Conservation (phyloP, 257 asterid species). For the Ocimum tenuiflorum region DNA sequence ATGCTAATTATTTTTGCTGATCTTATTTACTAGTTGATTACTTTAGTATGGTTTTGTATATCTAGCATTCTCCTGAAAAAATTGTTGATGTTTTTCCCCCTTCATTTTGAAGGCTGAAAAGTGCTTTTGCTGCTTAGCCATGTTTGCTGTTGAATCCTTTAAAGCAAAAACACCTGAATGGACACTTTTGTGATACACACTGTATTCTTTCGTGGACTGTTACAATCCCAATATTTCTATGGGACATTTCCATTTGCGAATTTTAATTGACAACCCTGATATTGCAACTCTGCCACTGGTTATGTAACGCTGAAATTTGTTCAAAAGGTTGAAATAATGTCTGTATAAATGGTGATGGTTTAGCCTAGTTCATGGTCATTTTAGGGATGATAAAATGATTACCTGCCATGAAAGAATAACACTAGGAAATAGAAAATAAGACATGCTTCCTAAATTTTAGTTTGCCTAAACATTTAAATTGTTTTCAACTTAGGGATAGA, state of each 20-base stretch:
- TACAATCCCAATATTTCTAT: background rate
- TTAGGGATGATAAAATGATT: too few species aligned
- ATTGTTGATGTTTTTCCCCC: background rate
- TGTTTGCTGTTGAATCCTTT: background rate
- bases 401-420: background rate
- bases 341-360: background rate
- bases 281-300: background rate
- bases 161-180: background rate
- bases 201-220: background rate
- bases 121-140: background rate
- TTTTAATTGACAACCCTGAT: background rate
- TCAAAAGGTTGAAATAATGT: background rate
- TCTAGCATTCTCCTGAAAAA: background rate
- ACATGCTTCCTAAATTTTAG: background rate
- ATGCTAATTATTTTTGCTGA: background rate
- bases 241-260: background rate
- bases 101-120: background rate
- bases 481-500: slow-evolving; percentile 48
- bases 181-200: background rate
- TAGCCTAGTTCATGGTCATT: background rate
- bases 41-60: background rate
- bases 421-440: background rate
- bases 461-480: background rate
- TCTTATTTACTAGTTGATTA: background rate
- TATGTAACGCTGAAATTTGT: background rate